Base-by-base conservation (phyloP, 2,329 filamentous ascomycete species). In the Bipolaris cookei region DNA sequence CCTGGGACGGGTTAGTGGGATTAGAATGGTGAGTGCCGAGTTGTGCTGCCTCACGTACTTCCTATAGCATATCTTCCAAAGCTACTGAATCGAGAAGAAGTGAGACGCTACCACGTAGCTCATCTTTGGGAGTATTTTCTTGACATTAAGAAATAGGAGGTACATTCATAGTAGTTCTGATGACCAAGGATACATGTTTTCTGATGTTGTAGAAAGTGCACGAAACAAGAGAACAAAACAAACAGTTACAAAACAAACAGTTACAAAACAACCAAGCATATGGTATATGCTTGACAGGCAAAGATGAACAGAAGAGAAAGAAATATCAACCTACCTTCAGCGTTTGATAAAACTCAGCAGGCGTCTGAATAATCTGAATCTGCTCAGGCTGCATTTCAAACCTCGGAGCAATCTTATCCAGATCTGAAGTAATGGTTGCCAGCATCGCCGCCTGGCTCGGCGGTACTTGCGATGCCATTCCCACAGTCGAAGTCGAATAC, bases 351-450 rank as follows among this genome's bases (percentile, higher is more conserved):
- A 99, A 99, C 51, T 94, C 90, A n/a, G 85, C 78, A 0, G 95
- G 95, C 2, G 90, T 89, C 66, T 88, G 84, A 11, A 99, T 77
- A 18, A 99, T 89, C 10, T 84, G 83, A 47, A 99, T 90, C 56
- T 94, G 87, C 4, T 91, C 90, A 1, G 92, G 91, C 23, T 88
- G 81, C 23, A 99, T 83, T 72, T 93, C 90, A 67, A 99, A 97
- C 42, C 90, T 89, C n/a, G 95, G 95, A 3, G 93, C 90, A 63
- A 98, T 86, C 67, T 85, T 89, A 76, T 99, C 95, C 59, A 99
- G 80, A 76, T 99, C 93, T 41, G 82, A 81, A 11, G 86, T 88
- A 52, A 90, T 82, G 13, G 81, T 81, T 14, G 83, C 86, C 46
- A 90, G 76, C 69, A 83, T 80, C 7, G 81, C 80, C 32, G 67